phyloP scores from a whole-genome alignment of 371 early-diverging fungal species.

The Cladochytrium tenue region DNA sequence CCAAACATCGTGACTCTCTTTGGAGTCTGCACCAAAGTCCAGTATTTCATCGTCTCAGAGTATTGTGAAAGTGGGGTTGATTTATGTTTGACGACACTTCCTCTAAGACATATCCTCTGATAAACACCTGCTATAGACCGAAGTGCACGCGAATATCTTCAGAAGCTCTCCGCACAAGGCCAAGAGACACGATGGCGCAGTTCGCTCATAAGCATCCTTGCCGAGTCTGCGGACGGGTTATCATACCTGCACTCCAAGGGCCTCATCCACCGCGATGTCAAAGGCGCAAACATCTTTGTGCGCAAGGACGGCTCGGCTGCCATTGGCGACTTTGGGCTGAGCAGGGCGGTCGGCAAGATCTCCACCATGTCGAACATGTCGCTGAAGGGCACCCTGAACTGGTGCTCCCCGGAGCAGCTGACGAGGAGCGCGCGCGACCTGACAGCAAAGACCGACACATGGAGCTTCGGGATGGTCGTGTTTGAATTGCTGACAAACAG shows the following conservation, averaged over 20 bases:
- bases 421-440: neutral
- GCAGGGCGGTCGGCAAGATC: neutral
- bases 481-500: neutral
- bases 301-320: constrained; percentile 85
- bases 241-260: constrained; percentile 83
- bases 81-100: neutral
- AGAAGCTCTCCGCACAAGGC: neutral
- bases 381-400: neutral
- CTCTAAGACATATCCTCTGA: neutral
- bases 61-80: neutral
- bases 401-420: constrained; percentile 2
- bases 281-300: constrained; percentile 89
- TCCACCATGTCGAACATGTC: neutral
- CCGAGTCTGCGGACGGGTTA: constrained; percentile 74
- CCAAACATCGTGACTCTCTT: neutral
- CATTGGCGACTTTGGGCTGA: constrained; percentile 83
- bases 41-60: constrained; percentile 1
- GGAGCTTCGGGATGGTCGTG: neutral
- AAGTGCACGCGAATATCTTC: neutral
- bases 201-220: neutral
- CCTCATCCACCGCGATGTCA: constrained; percentile 95
- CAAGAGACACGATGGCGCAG: neutral
- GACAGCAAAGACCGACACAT: neutral
- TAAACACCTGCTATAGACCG: neutral
- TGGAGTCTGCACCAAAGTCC: neutral